Conservation (phyloP, 2,329 filamentous ascomycete genomes). For the Aureobasidium uvarum region DNA sequence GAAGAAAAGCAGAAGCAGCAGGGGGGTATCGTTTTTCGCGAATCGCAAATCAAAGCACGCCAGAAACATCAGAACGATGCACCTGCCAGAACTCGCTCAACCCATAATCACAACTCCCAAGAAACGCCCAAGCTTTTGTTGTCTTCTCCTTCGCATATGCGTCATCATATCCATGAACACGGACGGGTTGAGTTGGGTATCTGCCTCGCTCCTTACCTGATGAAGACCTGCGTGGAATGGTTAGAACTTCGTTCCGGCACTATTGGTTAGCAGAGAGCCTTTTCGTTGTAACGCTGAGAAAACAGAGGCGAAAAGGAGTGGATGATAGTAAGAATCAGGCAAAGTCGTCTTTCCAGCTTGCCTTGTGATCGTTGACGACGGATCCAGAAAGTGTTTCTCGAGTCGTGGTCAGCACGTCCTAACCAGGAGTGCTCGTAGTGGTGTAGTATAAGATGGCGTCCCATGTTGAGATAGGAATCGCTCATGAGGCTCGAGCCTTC, state of each 20-base stretch:
- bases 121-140: conserved; percentile 4
- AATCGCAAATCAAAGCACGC: conserved; percentile 4
- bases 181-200: too few species aligned
- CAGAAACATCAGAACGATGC: neutral
- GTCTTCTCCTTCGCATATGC: neutral
- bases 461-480: conserved; percentile 18
- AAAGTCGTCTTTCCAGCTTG: neutral
- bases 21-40: conserved; percentile 20
- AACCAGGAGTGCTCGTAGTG: neutral
- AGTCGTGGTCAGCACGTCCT: neutral
- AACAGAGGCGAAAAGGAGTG: conserved; percentile 1
- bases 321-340: neutral
- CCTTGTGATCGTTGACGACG: neutral
- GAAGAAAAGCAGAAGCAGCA: neutral
- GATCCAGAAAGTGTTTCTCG: neutral
- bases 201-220: neutral
- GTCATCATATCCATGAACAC: neutral
- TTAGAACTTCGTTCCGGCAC: conserved; percentile 2
- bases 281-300: conserved; percentile 14
- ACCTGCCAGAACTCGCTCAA: neutral
- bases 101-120: neutral
- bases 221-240: neutral
- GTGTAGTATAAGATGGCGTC: neutral
- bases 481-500: conserved; percentile 28
- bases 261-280: conserved; percentile 1